phyloP scores from a whole-genome alignment of 164 flowering plant species.

The Warburgia ugandensis region DNA sequence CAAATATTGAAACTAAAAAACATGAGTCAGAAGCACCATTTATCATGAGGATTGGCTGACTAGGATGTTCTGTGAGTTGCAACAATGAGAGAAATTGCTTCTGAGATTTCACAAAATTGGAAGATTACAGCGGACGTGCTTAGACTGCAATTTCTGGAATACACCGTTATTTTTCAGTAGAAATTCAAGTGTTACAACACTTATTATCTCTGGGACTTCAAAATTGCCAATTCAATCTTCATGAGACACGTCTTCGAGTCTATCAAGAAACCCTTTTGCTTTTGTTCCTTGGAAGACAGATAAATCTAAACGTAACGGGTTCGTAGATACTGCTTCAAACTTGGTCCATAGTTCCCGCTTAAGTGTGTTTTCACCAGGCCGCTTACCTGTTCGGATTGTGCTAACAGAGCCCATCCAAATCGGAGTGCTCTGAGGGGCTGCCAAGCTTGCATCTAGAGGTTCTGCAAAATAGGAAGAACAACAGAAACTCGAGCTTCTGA shows the following conservation, averaged over 20 bases:
- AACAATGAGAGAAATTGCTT: no score
- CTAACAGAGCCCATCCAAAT: slow-evolving; percentile 47
- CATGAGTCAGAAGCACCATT: no score
- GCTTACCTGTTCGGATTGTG: slow-evolving; percentile 36
- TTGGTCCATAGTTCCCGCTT: slow-evolving; percentile 89
- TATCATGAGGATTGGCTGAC: no score
- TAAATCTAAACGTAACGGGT: slow-evolving; percentile 20
- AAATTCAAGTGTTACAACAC: no score
- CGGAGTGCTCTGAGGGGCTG: slow-evolving; percentile 52
- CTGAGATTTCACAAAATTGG: no score
- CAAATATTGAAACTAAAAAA: no score
- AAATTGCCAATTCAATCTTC: no score
- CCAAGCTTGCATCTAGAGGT: slow-evolving; percentile 10
- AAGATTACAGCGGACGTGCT: no score
- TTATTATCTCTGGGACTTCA: no score
- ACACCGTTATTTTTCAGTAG: no score
- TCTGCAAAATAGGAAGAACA: slow-evolving; percentile 22
- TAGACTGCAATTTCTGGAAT: no score
- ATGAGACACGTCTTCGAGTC: slow-evolving; percentile 67
- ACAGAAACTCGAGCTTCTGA: not conserved
- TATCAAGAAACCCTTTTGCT: slow-evolving; percentile 60
- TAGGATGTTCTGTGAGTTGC: no score
- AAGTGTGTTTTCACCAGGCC: slow-evolving; percentile 86
- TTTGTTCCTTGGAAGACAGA: slow-evolving; percentile 18
- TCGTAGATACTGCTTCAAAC: slow-evolving; percentile 71